Percentiles rank a stretch among this genome's conserved stretches.
Conservation (phyloP, 1,139 yeast genomes). For the Kodamaea ohmeri region DNA sequence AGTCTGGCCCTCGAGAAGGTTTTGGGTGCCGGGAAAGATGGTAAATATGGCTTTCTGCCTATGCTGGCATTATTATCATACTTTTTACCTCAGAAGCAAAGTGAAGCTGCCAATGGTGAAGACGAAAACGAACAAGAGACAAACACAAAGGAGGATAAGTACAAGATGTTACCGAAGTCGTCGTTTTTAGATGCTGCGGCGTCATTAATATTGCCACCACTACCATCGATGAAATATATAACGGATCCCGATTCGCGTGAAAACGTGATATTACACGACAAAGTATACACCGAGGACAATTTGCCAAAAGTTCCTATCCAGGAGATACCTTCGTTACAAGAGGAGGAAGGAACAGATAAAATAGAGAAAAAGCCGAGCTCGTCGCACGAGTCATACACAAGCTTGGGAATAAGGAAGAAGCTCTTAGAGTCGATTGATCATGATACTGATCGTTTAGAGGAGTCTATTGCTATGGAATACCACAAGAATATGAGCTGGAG, state of each 20-base stretch:
- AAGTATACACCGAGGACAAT: conserved; percentile 37
- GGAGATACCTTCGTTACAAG: conserved; percentile 1
- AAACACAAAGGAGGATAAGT: conserved; percentile 15
- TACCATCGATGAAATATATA: conserved; percentile 70
- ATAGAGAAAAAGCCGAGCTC: neutral
- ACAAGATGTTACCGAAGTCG: conserved; percentile 54
- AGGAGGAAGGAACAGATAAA: neutral
- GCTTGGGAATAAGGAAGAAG: conserved; percentile 9
- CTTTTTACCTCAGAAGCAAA: conserved; percentile 46
- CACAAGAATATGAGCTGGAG: conserved; percentile 88
- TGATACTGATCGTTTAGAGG: conserved; percentile 51
- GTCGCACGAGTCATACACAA: conserved; percentile 3
- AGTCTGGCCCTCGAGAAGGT: conserved; percentile 1
- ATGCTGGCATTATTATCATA: conserved; percentile 46
- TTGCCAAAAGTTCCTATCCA: conserved; percentile 21
- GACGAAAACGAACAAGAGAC: conserved; percentile 22
- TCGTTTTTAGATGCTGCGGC: conserved; percentile 84
- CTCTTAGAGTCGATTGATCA: conserved; percentile 16
- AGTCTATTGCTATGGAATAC: conserved; percentile 83
- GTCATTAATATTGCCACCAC: conserved; percentile 78
- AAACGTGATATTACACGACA: conserved; percentile 40
- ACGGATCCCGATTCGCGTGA: conserved; percentile 53
- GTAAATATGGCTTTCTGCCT: conserved; percentile 28
- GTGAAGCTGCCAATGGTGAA: conserved; percentile 22
- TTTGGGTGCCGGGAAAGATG: conserved; percentile 10